Evolutionary conservation across 768 basidiomycete genomes (phyloP), one percentile per base, ranked within the genome.

Genomic region (Grammothele lineata): DNA sequence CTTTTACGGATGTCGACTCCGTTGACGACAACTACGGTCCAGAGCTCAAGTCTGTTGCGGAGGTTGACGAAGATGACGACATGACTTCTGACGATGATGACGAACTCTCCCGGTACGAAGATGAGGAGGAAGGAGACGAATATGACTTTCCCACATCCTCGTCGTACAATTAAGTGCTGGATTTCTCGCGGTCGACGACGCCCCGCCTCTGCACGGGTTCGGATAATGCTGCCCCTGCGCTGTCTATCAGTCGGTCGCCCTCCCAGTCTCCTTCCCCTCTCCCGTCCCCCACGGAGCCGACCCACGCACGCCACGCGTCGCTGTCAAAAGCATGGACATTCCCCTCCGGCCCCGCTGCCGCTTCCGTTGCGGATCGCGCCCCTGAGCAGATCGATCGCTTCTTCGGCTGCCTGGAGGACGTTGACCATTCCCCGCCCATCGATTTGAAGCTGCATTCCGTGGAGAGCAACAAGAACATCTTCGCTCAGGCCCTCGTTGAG

Each of bases 311-410:
- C 14, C 61, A 48, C 19, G 65, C 66, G 14, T 80, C 80, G 2
- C 70, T 87, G 19, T 78, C 78, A n/a, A 81, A 77, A 65, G 71
- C 71, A 0, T 88, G 86, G 86, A 80, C 82, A 0, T 89, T 88
- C 63, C 57, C 57, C 32, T 17, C 42, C 43, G 22, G 51, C 48
- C 18, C 36, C 4, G 51, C 55, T 11, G 52, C 58, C 30, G 52
- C 50, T 2, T 40, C 50, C 2, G 35, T 35, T 3, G 24, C 44
- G 10, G 50, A 66, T 2, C 62, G 63, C 60, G 37, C 53, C 56
- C 43, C 57, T 4, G 73, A 78, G 17, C 76, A 81, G n/a, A 69
- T 85, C 8, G 88, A 91, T 60, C 75, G 72, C 26, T 91, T 91
- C 74, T 91, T 91, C 56, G 81, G 77, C 35, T 91, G 87, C 46